phyloP scores from a whole-genome alignment of 495 filamentous ascomycete genomes.

The Aspergillus sparsus region DNA sequence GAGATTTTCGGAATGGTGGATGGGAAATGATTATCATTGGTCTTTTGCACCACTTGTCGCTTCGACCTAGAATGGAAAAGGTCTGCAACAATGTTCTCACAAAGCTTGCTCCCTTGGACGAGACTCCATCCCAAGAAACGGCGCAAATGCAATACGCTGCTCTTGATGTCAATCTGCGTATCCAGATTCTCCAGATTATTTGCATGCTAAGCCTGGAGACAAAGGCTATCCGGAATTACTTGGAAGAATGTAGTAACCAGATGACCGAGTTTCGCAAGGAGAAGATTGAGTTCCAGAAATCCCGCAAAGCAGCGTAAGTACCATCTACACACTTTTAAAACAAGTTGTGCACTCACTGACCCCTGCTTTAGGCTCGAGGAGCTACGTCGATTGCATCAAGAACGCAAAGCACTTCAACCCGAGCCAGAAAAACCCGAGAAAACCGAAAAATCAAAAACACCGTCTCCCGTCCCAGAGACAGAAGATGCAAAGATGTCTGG shows the following conservation, averaged over 20 bases:
- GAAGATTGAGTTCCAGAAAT: slow-evolving; percentile 88
- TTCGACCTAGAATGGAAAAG: slow-evolving; percentile 65
- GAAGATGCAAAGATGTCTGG: slow-evolving; percentile 68
- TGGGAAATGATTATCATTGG: slow-evolving; percentile 92
- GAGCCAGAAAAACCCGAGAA: slow-evolving; percentile 56
- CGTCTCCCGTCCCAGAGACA: slow-evolving; percentile 63
- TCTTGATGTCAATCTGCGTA: slow-evolving; percentile 80
- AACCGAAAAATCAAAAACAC: slow-evolving; percentile 12
- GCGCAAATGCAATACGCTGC: slow-evolving; percentile 67
- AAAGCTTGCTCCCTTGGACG: slow-evolving; percentile 74
- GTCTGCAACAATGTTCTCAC: slow-evolving; percentile 76
- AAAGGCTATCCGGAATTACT: slow-evolving; percentile 77
- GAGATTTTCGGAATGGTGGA: slow-evolving; percentile 86
- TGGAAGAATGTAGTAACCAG: slow-evolving; percentile 84
- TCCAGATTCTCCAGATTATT: slow-evolving; percentile 79
- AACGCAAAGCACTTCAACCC: slow-evolving; percentile 81
- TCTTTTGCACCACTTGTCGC: slow-evolving; percentile 79
- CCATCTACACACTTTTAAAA: not conserved
- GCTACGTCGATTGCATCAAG: slow-evolving; percentile 76
- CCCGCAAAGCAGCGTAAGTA: slow-evolving; percentile 80
- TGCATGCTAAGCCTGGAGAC: slow-evolving; percentile 86
- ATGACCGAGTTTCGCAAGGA: slow-evolving; percentile 94
- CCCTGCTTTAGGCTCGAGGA: slow-evolving; percentile 68
- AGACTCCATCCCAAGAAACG: slow-evolving; percentile 71
- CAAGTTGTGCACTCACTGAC: not conserved